phyloP scores from a whole-genome alignment of 2,329 filamentous ascomycete species.

The Aspergillus ochraceus region DNA sequence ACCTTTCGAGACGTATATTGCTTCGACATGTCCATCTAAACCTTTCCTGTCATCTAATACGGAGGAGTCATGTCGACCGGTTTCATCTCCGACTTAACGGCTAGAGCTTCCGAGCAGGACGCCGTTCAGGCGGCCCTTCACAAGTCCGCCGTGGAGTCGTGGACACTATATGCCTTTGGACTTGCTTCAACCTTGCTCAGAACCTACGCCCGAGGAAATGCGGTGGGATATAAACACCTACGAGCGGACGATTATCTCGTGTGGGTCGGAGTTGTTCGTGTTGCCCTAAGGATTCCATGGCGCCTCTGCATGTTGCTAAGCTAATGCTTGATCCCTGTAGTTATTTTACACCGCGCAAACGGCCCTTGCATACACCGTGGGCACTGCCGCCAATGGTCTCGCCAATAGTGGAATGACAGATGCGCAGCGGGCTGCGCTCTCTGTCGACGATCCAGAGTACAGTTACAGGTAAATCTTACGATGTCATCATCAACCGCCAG shows the following conservation, averaged over 20 bases:
- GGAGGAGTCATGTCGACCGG: constrained; percentile 5
- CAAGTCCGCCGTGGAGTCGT: constrained; percentile 21
- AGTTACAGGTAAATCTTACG: constrained; percentile 26
- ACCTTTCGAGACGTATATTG: background rate
- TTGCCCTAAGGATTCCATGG: constrained; percentile 1
- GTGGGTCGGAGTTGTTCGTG: constrained; percentile 49
- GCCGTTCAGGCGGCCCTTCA: constrained; percentile 16
- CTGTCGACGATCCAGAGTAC: constrained; percentile 45
- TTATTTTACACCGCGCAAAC: constrained; percentile 52
- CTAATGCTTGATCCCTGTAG: constrained; percentile 26
- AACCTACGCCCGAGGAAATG: constrained; percentile 35
- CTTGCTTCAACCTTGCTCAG: constrained; percentile 33
- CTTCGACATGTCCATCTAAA: background rate
- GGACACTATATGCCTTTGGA: constrained; percentile 28
- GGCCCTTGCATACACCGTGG: constrained; percentile 48
- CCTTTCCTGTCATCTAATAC: background rate
- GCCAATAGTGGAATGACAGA: constrained; percentile 58
- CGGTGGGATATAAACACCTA: constrained; percentile 25
- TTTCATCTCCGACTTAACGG: background rate
- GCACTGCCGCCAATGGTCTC: constrained; percentile 47
- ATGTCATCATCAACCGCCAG: background rate
- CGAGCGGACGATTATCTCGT: constrained; percentile 56
- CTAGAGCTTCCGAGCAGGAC: constrained; percentile 10
- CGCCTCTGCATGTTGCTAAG: constrained; percentile 3
- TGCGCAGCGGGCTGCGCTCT: constrained; percentile 46